Conservation (phyloP, 768 basidiomycete genomes). For the Guyanaporus albipodus region DNA sequence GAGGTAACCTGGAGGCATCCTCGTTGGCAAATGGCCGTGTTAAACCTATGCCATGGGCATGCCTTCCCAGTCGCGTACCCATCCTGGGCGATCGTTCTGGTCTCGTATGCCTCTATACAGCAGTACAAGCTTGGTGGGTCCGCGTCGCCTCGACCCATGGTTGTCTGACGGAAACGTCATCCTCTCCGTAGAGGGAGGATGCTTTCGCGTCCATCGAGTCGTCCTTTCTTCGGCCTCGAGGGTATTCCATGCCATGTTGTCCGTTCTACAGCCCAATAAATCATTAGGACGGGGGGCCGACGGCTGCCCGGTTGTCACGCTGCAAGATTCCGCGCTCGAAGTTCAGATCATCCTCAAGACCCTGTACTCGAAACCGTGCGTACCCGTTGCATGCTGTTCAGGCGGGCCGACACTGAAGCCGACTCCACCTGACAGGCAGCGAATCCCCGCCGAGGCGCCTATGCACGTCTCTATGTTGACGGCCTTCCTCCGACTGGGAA, state of each 20-base stretch:
- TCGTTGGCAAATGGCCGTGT: slow-evolving; percentile 26
- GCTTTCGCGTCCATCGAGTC: slow-evolving; percentile 20
- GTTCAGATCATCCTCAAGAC: slow-evolving; percentile 27
- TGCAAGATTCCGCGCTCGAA: slow-evolving; percentile 18
- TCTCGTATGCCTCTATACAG: slow-evolving; percentile 22
- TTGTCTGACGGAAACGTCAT: slow-evolving; percentile 23
- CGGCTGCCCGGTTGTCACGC: slow-evolving; percentile 22
- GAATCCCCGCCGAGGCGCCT: slow-evolving; percentile 15
- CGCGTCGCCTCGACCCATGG: slow-evolving; percentile 23
- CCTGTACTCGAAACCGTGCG: slow-evolving; percentile 21
- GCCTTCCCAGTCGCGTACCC: slow-evolving; percentile 13
- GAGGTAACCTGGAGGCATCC: slow-evolving; percentile 25
- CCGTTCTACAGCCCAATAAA: slow-evolving; percentile 7
- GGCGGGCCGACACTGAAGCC: not conserved
- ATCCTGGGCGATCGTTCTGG: slow-evolving; percentile 10
- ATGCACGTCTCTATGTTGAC: slow-evolving; percentile 20
- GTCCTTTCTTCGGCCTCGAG: slow-evolving; percentile 23
- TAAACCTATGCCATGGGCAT: slow-evolving; percentile 22
- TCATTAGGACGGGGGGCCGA: slow-evolving; percentile 15
- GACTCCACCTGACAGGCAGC: slow-evolving; percentile 19
- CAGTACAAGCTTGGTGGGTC: slow-evolving; percentile 9
- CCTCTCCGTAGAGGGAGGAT: slow-evolving; percentile 19
- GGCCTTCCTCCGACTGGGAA: slow-evolving; percentile 23
- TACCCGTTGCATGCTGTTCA: slow-evolving; percentile 5
- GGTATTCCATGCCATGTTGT: slow-evolving; percentile 20